A percentile compares a stretch with the other conserved stretches of the same genome.
Evolutionary conservation across 2,329 filamentous ascomycete genomes (phyloP).

Genomic region (Colletotrichum sp.): DNA sequence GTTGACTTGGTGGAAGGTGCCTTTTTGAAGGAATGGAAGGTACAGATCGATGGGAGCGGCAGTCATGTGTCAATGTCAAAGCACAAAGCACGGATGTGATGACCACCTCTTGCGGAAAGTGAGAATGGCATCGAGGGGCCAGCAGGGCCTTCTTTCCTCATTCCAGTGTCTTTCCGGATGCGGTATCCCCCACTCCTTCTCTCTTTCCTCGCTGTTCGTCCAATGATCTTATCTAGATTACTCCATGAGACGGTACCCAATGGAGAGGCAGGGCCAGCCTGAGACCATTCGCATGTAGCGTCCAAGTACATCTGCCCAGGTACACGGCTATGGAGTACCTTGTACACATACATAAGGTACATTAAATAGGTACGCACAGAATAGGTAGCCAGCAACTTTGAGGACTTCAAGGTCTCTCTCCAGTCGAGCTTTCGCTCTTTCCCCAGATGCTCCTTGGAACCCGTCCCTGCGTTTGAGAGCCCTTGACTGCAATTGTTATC

Average conservation of each 20-base stretch:
- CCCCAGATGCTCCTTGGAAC: not conserved
- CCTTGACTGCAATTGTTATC: not conserved
- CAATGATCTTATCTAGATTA: not conserved
- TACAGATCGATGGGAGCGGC: not conserved
- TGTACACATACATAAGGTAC: not conserved
- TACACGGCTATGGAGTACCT: not conserved
- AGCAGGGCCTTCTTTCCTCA: not conserved
- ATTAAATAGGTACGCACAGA: not conserved
- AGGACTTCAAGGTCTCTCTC: not conserved
- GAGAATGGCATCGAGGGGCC: not conserved
- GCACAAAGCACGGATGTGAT: not conserved
- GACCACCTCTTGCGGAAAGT: not conserved
- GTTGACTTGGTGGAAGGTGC: not conserved
- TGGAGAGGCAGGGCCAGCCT: not conserved
- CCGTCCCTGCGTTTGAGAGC: too few relatives aligned
- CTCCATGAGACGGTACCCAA: not conserved
- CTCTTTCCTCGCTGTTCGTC: not conserved
- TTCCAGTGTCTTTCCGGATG: not conserved
- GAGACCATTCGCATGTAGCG: not conserved
- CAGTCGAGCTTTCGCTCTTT: not conserved
- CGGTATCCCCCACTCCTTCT: not conserved
- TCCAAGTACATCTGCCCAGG: not conserved
- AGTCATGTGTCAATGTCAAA: not conserved
- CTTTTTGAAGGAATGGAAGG: not conserved
- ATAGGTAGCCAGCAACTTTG: not conserved